A percentile compares a stretch with the other conserved stretches of the same genome.
Conservation (phyloP, 768 basidiomycete species). For the Hemileccinum impolitum region DNA sequence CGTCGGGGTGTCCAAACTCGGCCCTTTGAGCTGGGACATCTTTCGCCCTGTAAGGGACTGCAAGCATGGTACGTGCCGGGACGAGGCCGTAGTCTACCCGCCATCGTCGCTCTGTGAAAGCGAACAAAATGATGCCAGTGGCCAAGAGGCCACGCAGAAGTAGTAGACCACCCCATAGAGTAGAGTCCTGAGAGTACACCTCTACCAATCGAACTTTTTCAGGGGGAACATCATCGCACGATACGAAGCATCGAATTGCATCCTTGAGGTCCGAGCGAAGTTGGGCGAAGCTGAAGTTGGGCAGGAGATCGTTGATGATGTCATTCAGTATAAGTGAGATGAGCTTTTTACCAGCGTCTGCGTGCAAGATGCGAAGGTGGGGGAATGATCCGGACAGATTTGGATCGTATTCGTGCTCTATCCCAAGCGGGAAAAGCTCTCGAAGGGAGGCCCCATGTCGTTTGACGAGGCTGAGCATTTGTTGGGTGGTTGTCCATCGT, state of each 20-base stretch:
- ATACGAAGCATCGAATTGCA: constrained; percentile 11
- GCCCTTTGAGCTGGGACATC: constrained; percentile 24
- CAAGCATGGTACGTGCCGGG: constrained; percentile 15
- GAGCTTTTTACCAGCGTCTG: constrained; percentile 2
- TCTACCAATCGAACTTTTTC: not conserved
- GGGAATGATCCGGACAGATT: constrained; percentile 2
- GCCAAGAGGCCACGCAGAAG: constrained; percentile 24
- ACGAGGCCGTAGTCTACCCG: constrained; percentile 25
- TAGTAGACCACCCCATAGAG: constrained; percentile 13
- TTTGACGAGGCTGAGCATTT: constrained; percentile 32
- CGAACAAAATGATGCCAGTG: constrained; percentile 18
- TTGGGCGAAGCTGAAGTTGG: constrained; percentile 4
- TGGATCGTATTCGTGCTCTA: not conserved
- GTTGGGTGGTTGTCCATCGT: constrained; percentile 42
- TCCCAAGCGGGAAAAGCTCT: constrained; percentile 2
- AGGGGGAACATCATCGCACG: not conserved
- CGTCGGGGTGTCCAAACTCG: constrained; percentile 29
- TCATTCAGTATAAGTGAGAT: constrained; percentile 5
- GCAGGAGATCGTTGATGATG: constrained; percentile 7
- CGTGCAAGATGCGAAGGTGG: constrained; percentile 9
- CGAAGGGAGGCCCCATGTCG: constrained; percentile 2
- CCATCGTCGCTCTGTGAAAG: constrained; percentile 22
- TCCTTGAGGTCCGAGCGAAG: not conserved
- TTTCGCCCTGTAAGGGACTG: constrained; percentile 29
- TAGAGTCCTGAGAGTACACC: not conserved